Evolutionary conservation across 23 red algal genomes (phyloP).

Genomic region (Chondrus crispus): DNA sequence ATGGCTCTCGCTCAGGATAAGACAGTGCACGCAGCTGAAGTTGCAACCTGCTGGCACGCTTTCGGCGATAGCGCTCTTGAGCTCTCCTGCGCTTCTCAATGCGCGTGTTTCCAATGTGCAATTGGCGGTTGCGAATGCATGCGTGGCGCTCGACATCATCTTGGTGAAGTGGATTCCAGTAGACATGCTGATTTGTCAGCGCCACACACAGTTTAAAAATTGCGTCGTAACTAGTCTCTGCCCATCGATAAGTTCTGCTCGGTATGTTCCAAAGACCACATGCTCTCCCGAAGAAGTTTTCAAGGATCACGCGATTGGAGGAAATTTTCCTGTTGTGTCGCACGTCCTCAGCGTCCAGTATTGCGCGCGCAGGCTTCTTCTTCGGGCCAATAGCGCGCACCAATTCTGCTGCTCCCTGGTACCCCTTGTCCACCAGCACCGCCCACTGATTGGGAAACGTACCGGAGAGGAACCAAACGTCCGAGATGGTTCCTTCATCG

Average conservation of each 20-base stretch:
- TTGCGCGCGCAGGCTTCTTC: neutral
- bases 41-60: no score
- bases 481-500: neutral
- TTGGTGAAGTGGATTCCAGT: neutral
- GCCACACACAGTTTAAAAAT: neutral
- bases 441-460: neutral
- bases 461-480: neutral
- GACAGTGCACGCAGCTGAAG: no score
- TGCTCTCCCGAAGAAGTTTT: neutral
- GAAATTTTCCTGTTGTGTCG: neutral
- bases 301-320: neutral
- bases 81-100: no score
- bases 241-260: neutral
- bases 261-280: neutral
- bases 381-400: neutral
- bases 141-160: no score
- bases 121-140: no score
- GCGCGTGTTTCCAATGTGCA: no score
- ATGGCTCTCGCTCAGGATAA: no score
- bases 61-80: no score
- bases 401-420: neutral
- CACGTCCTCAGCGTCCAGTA: neutral
- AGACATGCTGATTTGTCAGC: neutral
- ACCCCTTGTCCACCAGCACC: neutral
- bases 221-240: neutral